Conservation (phyloP, 345 rosid species). For the Aquilaria malaccensis region DNA sequence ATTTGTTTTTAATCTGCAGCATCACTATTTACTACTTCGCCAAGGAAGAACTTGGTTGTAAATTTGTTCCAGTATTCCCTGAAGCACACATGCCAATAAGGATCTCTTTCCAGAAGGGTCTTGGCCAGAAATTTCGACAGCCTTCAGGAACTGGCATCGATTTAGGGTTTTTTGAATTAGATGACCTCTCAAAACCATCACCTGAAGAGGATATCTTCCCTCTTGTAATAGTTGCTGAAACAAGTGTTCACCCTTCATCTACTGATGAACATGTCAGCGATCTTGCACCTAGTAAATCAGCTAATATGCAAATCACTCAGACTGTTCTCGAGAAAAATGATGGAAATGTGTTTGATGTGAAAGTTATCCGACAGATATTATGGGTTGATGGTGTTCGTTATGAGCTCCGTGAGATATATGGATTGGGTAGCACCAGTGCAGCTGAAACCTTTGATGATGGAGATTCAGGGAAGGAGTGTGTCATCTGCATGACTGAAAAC, state of each 20-base stretch:
- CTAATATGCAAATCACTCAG: constrained; percentile 75
- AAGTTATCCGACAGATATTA: constrained; percentile 73
- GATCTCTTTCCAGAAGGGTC: constrained; percentile 66
- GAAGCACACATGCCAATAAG: constrained; percentile 52
- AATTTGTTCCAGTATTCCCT: constrained; percentile 56
- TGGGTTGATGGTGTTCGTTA: constrained; percentile 73
- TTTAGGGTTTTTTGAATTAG: constrained; percentile 71
- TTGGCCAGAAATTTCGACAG: constrained; percentile 64
- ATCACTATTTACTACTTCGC: constrained; percentile 70
- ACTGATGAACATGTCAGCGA: constrained; percentile 16
- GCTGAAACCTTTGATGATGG: constrained; percentile 45
- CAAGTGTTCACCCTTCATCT: constrained; percentile 25
- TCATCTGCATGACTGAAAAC: constrained; percentile 89
- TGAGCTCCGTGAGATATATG: constrained; percentile 73
- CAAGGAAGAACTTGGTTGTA: constrained; percentile 69
- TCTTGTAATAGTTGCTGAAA: constrained; percentile 76
- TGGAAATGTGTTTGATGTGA: constrained; percentile 45
- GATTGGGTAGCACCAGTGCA: constrained; percentile 52
- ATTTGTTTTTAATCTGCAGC: constrained; percentile 33
- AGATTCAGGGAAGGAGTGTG: constrained; percentile 75
- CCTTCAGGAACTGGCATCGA: constrained; percentile 82
- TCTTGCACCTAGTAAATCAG: constrained; percentile 26
- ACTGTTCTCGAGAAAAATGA: constrained; percentile 55
- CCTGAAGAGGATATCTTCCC: constrained; percentile 68
- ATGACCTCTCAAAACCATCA: constrained; percentile 70